Base-by-base conservation (phyloP, 2,329 filamentous ascomycete genomes). In the Conoideocrella luteorostrata region DNA sequence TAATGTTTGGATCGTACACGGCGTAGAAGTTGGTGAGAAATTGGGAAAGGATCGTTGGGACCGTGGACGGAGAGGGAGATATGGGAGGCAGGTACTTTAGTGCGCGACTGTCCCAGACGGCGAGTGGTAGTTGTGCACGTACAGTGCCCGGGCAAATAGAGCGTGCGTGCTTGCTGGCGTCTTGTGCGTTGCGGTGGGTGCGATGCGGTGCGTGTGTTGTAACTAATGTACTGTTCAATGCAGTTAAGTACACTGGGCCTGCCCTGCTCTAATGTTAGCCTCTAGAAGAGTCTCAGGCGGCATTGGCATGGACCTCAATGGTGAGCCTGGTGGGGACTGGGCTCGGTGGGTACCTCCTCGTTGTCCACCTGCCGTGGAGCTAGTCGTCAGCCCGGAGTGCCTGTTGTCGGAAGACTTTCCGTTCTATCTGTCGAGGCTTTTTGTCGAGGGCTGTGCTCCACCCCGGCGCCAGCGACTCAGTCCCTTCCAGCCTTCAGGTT, bases 91-190 rank as follows among this genome's bases (percentile, higher is more conserved):
- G 36, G 23, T 18, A n/a, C n/a, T n/a, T n/a, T n/a, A 32, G 22
- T 32, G 41, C 38, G 22, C 10, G 11, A 13, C 38, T 22, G 20
- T 32, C 7, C 26, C 26, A 20, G n/a, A 28, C n/a, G n/a, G n/a
- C n/a, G n/a, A n/a, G n/a, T n/a, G n/a, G n/a, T n/a, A n/a, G n/a
- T n/a, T n/a, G n/a, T n/a, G n/a, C 13, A 34, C 5, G 20, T 33
- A 22, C 13, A 12, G 30, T n/a, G 23, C n/a, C 15, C 7, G 17
- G 18, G 21, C 37, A n/a, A n/a, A 29, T 17, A 24, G 22, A 22
- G 10, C 12, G 7, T 20, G 22, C 26, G 18, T 41, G 39, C 39
- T 38, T 43, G 41, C 33, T 37, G 41, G 18, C n/a, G 41, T 43
- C 30, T 24, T 24, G 24, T 21, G 32, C 37, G 41, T 29, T 36